Base-by-base conservation (phyloP, 768 basidiomycete species). In the Boletus subparvulus region DNA sequence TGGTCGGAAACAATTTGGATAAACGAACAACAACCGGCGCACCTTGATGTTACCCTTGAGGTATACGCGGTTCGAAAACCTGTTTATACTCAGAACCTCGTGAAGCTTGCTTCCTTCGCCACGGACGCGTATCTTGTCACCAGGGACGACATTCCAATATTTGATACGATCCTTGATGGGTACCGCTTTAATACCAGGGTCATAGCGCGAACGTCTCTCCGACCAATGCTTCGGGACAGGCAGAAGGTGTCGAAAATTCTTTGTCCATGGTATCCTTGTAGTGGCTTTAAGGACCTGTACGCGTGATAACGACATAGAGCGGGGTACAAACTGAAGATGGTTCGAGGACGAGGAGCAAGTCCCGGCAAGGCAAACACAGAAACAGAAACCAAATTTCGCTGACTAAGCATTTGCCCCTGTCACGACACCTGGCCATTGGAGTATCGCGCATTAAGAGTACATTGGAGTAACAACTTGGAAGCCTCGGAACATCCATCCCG, bases 111-210 rank as follows among this genome's bases (percentile, higher is more conserved):
- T 76, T 58, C 77, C 76, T 69, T 90, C 86, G 26, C 88, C 87
- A 8, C 83, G 80, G 53, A 92, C 60, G 48, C 87, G 82, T 65
- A 94, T 83, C 52, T 80, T 82, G 74, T 94, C 92, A 8, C 92
- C 92, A 6, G 92, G 90, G 35, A 91, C 86, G 58, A 94, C 81
- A 66, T 93, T 94, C 92, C 92, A 94, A 67, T 83, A 83, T 69
- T 90, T 88, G 50, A 94, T 88, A 46, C 92, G 79, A 64, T 91
- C 86, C 55, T 79, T 78, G 12, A 82, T 79, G 13, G 80, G 78
- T 44, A 82, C 84, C 40, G 81, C 80, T 68, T 88, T 88, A 52
- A 75, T 44, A 11, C 52, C 56, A 0, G 74, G 61, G 67, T 81
- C 80, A 43, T 73, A 70, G 59, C 75, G 78, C 14, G 75, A 73